Conservation (phyloP, 495 filamentous ascomycete species). For the Penicillium lividum region DNA sequence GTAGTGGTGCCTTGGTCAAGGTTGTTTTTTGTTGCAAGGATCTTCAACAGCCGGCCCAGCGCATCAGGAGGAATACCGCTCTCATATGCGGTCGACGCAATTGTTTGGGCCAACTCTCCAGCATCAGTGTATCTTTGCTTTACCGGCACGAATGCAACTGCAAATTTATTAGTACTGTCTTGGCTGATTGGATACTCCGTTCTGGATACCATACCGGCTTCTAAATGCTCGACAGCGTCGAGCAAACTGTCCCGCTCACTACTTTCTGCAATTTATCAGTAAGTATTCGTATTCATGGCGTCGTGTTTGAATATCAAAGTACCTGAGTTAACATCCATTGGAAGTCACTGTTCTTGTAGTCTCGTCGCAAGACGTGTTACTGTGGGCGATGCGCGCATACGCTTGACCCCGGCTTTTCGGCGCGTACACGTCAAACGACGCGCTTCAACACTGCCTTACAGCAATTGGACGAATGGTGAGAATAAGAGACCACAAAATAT, state of each 20-base stretch:
- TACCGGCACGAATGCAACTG: slow-evolving; percentile 43
- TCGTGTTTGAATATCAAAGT: neutral
- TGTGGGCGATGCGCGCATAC: neutral
- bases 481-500: neutral
- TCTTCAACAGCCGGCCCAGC: slow-evolving; percentile 63
- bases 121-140: slow-evolving; percentile 49
- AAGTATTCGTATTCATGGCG: neutral
- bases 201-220: slow-evolving; percentile 38
- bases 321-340: slow-evolving; percentile 1
- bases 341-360: neutral
- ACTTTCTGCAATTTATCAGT: slow-evolving; percentile 4
- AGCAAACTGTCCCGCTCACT: slow-evolving; percentile 29
- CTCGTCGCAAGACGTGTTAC: neutral
- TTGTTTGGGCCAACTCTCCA: slow-evolving; percentile 38
- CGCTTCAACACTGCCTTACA: neutral
- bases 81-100: slow-evolving; percentile 59
- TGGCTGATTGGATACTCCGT: neutral
- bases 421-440: slow-evolving; percentile 12
- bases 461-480: neutral
- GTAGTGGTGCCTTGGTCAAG: slow-evolving; percentile 74
- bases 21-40: slow-evolving; percentile 64
- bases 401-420: neutral
- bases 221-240: slow-evolving; percentile 44
- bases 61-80: slow-evolving; percentile 61
- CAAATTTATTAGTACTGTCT: slow-evolving; percentile 11